Evolutionary conservation across 805 yeast species (phyloP), one percentile per base, ranked within the genome.

Genomic region (Starmerella vaccinii): DNA sequence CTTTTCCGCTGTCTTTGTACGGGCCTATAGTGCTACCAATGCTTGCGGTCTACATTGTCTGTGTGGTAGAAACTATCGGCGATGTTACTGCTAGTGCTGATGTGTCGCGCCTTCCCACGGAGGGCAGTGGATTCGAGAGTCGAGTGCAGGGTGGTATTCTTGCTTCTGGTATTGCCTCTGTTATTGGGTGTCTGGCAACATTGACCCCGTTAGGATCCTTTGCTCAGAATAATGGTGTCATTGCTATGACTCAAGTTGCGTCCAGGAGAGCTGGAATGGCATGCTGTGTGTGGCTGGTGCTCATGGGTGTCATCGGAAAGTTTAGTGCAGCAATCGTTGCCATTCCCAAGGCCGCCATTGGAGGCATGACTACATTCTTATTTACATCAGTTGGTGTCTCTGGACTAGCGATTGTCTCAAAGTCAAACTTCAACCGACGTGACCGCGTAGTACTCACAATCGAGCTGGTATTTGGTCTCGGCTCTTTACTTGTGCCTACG

Each of bases 141-240:
- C 74, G 96, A 67, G 75, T 89, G 57, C 96, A 89, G 70, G 96
- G 97, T 61, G 97, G 95, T 68, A 77, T 88, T 42, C 72, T 88
- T 32, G 92, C 94, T 18, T 95, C 88, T 66, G 96, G 95, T 42
- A 60, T 85, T 58, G 83, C 83, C 64, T 89, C 95, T 54, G 60
- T 82, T 21, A 56, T 87, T 3, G 82, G 92, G 15, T 87, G 88
- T 39, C 71, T 88, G 41, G 76, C 79, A 75, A 87, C 95, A 19
- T 70, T 84, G 49, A 83, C 95, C n/a, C 95, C 96, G 51, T 73
- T 87, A 78, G 81, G 94, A 12, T 82, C 92, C 0, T 89, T 89
- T 71, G 95, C 96, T 13, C 96, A 88, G 69, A 89, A 89, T 69
- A 89, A 89, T 65, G 96, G 96, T 73, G 95, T 88, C 52, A 87